Base-by-base conservation (phyloP, 139 green algal genomes). In the Chlorella sp. region DNA sequence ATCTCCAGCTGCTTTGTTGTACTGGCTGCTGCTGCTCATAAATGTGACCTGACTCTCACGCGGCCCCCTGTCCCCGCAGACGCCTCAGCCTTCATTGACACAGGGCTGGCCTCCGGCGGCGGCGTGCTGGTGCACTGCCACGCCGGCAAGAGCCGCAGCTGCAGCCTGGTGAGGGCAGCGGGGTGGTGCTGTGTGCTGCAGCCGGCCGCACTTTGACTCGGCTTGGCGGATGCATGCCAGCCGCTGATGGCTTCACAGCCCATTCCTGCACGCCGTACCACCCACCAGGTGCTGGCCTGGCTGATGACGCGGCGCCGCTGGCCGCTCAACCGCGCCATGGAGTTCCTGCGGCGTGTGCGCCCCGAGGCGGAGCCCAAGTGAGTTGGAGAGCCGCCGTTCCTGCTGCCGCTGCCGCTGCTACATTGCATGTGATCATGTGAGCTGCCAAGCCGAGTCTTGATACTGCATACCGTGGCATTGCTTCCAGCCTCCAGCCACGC, bases 51-150 rank as follows among this genome's bases (percentile, higher is more conserved):
- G n/a, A n/a, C n/a, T n/a, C n/a, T n/a, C n/a, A n/a, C n/a, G n/a
- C n/a, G n/a, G n/a, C n/a, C 44, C 44, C 44, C 44, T 51, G 44
- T 36, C 20, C 15, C n/a, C 36, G 20, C 90, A 90, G 51, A 73
- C 70, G 25, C 84, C 21, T n/a, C 63, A 0, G 83, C 78, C 1
- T 98, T 98, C 89, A 95, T 98, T 11, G 87, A 93, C 34, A 81
- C 69, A 23, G 92, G 87, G 26, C 60, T 88, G 34, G 82, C 75
- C n/a, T 64, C 44, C 4, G 87, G 87, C 30, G 91, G 89, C 16
- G 85, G 81, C 34, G 91, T 96, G 69, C 86, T 98, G 69, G 94
- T 99, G 73, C 96, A 99, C 91, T 99, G 96, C 90, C 93, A 94
- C 83, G 95, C 96, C 75, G 96, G 96, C 72, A 93, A 92, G 80